Evolutionary conservation across 169 alveolate genomes (phyloP).

Genomic region (Eimeria sp.): DNA sequence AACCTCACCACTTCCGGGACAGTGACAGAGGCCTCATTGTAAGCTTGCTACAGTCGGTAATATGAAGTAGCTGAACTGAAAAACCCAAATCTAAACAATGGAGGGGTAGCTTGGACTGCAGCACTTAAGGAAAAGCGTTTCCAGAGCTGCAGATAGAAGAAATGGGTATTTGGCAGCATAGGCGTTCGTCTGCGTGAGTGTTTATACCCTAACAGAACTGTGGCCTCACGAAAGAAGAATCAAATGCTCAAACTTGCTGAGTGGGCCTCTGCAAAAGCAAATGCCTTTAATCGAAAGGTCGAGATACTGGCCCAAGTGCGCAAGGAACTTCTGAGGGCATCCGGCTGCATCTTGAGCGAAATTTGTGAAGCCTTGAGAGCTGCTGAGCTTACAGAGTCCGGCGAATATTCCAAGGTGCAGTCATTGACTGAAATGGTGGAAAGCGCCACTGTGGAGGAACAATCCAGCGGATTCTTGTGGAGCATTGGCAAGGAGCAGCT

Average conservation of each 20-base stretch:
- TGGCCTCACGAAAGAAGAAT: conserved; percentile 33
- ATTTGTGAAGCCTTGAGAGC: conserved; percentile 2
- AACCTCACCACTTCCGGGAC: conserved; percentile 46
- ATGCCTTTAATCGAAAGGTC: conserved; percentile 21
- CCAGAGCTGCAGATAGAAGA: neutral
- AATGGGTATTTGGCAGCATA: neutral
- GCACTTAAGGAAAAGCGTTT: neutral
- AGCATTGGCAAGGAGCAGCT: conserved; percentile 58
- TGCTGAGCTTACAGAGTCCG: neutral
- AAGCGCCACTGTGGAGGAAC: conserved; percentile 4
- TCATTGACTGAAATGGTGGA: neutral
- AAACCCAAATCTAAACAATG: neutral
- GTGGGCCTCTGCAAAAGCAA: conserved; percentile 48
- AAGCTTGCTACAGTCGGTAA: neutral
- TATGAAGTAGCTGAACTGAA: neutral
- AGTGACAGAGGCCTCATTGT: conserved; percentile 53
- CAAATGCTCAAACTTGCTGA: conserved; percentile 51
- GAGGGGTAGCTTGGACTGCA: neutral
- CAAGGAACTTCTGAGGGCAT: conserved; percentile 58
- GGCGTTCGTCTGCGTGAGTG: neutral
- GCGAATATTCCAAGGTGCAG: neutral
- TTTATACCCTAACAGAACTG: neutral
- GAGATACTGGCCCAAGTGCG: conserved; percentile 17
- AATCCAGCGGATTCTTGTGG: conserved; percentile 44
- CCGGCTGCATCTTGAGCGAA: conserved; percentile 14